Evolutionary conservation across 225 moss, liverwort and hornwort species (phyloP), one percentile per base, ranked within the genome.

Genomic region (Sphagnum tenellum): DNA sequence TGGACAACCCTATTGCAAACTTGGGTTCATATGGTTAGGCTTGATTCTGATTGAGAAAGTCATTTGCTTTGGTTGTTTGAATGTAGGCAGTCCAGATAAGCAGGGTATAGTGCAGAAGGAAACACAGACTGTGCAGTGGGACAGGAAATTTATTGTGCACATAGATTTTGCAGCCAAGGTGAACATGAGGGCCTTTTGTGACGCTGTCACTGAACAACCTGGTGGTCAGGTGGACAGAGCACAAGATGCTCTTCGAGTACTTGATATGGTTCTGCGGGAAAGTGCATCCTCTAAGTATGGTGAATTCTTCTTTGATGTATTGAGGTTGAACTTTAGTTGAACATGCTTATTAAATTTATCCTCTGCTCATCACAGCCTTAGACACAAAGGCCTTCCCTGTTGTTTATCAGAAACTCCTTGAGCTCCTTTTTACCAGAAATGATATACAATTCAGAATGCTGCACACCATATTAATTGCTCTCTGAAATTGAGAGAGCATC

Each of bases 181-280:
- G 11, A 80, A 87, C 62, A 98, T 92, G 96, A 72, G 67, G 57
- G 86, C 83, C 5, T 87, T 98, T 49, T 79, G 87, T 3, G 69
- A 81, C 4, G 84, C 92, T 67, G 68, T 98, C 65, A 70, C 2
- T 9, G 90, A 92, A 3, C 68, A 49, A 14, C 64, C 68, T 65
- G 80, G 84, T 57, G 67, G 62, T n/a, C 76, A 77, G 46, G 79
- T 65, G 3, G 79, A 82, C 4, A 79, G 77, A 51, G 88, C 92
- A 12, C 81, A 87, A 74, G 92, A 92, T 74, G 92, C 80, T 1
- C 70, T 98, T 29, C 92, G 90, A 4, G 96, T 98, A 12, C 74
- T 98, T 44, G 90, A 93, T 57, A 86, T 98, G 55, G 80, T 93
- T 70, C 85, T 98, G 2, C 85, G 92, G 1, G 96, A 92, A 64